phyloP scores from a whole-genome alignment of 805 yeast species.

The Dipodascus albidus region DNA sequence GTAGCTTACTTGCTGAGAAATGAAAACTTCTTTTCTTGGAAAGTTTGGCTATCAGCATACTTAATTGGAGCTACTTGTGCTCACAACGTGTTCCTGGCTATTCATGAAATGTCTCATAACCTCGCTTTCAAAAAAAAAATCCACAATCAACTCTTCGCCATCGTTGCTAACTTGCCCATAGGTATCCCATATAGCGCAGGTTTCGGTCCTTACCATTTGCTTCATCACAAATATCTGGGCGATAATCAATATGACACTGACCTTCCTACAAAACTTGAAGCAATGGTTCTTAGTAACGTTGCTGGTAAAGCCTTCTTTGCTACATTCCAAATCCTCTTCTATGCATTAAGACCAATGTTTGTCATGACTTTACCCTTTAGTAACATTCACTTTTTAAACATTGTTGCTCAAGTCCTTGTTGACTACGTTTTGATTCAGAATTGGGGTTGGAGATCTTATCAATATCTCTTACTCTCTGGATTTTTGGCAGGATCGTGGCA shows the following conservation, averaged over 20 bases:
- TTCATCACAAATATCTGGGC: conserved; percentile 86
- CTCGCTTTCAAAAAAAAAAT: conserved; percentile 70
- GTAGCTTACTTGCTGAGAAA: conserved; percentile 52
- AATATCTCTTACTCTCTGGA: conserved; percentile 62
- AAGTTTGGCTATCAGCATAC: conserved; percentile 56
- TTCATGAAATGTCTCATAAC: conserved; percentile 82
- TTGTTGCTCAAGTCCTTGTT: conserved; percentile 43
- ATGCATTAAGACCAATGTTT: conserved; percentile 84
- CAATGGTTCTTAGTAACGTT: conserved; percentile 57
- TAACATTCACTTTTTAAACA: conserved; percentile 59
- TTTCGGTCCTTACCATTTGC: conserved; percentile 80
- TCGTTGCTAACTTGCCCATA: conserved; percentile 71
- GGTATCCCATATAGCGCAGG: conserved; percentile 87
- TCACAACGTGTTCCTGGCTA: conserved; percentile 76
- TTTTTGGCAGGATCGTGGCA: conserved; percentile 86
- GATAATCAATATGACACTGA: conserved; percentile 79
- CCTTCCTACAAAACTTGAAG: conserved; percentile 73
- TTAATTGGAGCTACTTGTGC: conserved; percentile 76
- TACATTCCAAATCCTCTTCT: conserved; percentile 77
- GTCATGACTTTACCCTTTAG: conserved; percentile 68
- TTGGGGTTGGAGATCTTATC: conserved; percentile 56
- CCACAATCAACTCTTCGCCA: conserved; percentile 65
- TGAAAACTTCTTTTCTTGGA: conserved; percentile 38
- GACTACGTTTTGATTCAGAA: conserved; percentile 45
- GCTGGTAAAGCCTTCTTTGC: conserved; percentile 87